Evolutionary conservation across 2,329 filamentous ascomycete genomes (phyloP), one percentile per base, ranked within the genome.

Genomic region (Paraphoma sp.): DNA sequence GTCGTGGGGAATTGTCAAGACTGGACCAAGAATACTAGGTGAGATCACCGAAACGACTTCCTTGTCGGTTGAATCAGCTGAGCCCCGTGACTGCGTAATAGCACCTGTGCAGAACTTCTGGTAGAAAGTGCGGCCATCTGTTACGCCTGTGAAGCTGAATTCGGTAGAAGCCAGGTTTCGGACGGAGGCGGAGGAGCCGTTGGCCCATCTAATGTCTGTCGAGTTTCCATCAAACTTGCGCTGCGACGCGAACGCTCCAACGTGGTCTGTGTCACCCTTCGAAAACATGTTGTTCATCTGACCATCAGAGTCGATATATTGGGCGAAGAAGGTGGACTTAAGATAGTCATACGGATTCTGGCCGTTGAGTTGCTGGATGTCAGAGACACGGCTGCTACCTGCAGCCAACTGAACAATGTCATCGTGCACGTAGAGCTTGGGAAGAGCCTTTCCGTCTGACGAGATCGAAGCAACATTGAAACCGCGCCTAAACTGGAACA

Each of bases 81-180:
- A 45, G 36, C 47, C 16, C 18, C 50, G 6, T 4, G 41, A 18
- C 3, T 45, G 38, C 2, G 46, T 54, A 16, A 62, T 29, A 9
- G 29, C 9, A 8, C 68, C 70, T 2, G 46, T 64, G 53, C 68
- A 72, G 52, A 78, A 79, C 14, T 58, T 62, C 6, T 72, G 18
- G 55, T 77, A 80, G 54, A 81, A 78, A 2, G 70, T 67, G 5
- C 68, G 42, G 6, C 78, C 79, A 51, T 75, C 71, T 2, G 57
- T 63, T 10, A 77, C 58, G 17, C 65, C 59, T 31, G 56, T 57
- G 54, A 78, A 73, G 50, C 59, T 48, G 23, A 60, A 16, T 9
- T 51, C 28, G 17, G 66, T 60, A n/a, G 45, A 16, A 4, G 70
- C 73, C n/a, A 42, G 6, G 30, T 68, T 73, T 16, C 50, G 46